Conservation (phyloP, 1,139 yeast genomes). For the Sugiyamaella xylanicola region DNA sequence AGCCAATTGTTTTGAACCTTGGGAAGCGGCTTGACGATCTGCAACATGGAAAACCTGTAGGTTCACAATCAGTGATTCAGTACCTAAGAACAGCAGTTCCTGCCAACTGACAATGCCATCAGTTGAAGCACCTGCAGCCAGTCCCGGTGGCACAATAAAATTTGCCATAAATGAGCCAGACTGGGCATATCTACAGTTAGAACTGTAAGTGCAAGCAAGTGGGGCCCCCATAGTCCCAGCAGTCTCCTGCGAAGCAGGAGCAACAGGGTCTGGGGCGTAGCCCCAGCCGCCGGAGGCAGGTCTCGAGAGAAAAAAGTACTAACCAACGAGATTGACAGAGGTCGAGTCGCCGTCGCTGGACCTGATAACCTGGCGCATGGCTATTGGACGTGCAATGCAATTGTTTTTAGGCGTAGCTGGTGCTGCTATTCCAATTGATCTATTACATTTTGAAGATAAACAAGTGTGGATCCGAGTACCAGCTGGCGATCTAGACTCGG, state of each 20-base stretch:
- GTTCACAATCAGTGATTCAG: neutral
- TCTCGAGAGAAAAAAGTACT: no score
- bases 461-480: constrained; percentile 36
- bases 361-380: constrained; percentile 48
- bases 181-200: constrained; percentile 45
- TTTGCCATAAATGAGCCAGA: constrained; percentile 39
- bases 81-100: neutral
- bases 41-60: neutral
- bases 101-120: neutral
- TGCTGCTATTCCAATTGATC: constrained; percentile 47
- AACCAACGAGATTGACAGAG: constrained; percentile 12
- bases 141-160: neutral
- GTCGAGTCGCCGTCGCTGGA: constrained; percentile 35
- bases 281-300: no score
- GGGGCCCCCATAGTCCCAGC: no score
- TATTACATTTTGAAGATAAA: constrained; percentile 38
- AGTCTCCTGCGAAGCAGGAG: no score
- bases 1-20: no score
- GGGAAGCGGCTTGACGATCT: neutral
- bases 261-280: no score
- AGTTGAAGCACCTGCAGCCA: neutral
- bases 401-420: constrained; percentile 48
- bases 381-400: constrained; percentile 42
- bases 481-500: constrained; percentile 32
- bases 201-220: constrained; percentile 38